Conservation (phyloP, 805 yeast genomes). For the Lachancea mirantina region DNA sequence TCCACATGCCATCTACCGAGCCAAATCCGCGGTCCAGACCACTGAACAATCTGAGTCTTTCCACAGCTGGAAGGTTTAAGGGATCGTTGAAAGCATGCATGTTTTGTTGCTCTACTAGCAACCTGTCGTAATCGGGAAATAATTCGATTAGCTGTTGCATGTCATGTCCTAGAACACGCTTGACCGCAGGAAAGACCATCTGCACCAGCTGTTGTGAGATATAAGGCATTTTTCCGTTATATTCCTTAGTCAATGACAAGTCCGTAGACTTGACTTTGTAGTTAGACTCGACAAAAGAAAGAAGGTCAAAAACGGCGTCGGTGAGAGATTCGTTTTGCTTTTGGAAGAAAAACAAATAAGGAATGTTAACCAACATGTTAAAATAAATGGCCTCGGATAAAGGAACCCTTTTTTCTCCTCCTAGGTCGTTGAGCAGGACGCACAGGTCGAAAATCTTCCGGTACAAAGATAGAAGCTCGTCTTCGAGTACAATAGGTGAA, state of each 20-base stretch:
- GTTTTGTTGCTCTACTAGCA: constrained; percentile 30
- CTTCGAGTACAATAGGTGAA: constrained; percentile 51
- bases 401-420: constrained; percentile 39
- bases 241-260: constrained; percentile 22
- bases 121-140: constrained; percentile 34
- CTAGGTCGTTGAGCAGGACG: constrained; percentile 44
- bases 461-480: constrained; percentile 42
- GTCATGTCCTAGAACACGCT: constrained; percentile 32
- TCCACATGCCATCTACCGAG: constrained; percentile 62
- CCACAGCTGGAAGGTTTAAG: constrained; percentile 33
- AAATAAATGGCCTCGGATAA: constrained; percentile 64
- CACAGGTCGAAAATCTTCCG: constrained; percentile 49
- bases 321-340: constrained; percentile 25
- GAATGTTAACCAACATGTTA: constrained; percentile 54
- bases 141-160: constrained; percentile 36
- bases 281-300: constrained; percentile 37
- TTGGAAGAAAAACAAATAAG: constrained; percentile 50
- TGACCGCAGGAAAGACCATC: constrained; percentile 47
- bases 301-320: constrained; percentile 36
- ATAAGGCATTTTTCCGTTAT: constrained; percentile 38
- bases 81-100: constrained; percentile 30
- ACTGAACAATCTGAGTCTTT: constrained; percentile 27
- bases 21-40: constrained; percentile 36
- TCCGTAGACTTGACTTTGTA: constrained; percentile 18
- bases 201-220: constrained; percentile 42